Evolutionary conservation across 2,329 filamentous ascomycete genomes (phyloP), one percentile per base, ranked within the genome.

Genomic region (Sporothrix sp.): DNA sequence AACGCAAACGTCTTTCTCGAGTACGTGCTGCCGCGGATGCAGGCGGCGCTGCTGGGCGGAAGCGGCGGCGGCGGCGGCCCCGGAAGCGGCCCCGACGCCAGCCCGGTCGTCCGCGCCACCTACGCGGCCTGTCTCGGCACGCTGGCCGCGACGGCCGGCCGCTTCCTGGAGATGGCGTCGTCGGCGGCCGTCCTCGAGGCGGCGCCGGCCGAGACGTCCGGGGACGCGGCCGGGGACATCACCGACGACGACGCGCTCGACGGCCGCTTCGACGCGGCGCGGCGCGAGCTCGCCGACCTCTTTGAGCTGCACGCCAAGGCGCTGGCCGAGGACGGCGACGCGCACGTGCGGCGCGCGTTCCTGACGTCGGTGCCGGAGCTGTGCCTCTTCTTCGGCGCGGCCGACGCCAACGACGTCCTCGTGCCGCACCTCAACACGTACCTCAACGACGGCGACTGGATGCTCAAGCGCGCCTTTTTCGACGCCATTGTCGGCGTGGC

Each of bases 371-470:
- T 98, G 0, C 85, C 90, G 0, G 87, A 89, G 55, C 74, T 98
- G 1, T 98, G 93, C 63, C 81, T 96, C 58, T 97, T 98, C 66
- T 97, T 98, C 58, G 89, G 88, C 3, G 90, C 86, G 54, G 78
- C 83, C n/a, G 85, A 89, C 61, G 85, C 91, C 1, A 96, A 94
- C 63, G 93, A 98, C 62, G 87, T 98, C n/a, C 82, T 98, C 14
- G 71, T 98, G 20, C 95, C 89, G 28, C 93, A 98, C 68, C 72
- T 98, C 25, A 97, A 97, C 62, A 98, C 93, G 0, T 98, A 98
- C 60, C 70, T 98, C 8, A 98, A 98, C 58, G 93, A 97, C 60
- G 81, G 85, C 37, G 90, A 98, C 63, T 98, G 93, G 93, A 88
- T 88, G 64, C 71, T 98, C 28, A 96, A 95, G 65, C 96, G 89